A percentile compares a stretch with the other conserved stretches of the same genome.
Evolutionary conservation across 495 filamentous ascomycete genomes (phyloP).

Genomic region (Aspergillus diversus): DNA sequence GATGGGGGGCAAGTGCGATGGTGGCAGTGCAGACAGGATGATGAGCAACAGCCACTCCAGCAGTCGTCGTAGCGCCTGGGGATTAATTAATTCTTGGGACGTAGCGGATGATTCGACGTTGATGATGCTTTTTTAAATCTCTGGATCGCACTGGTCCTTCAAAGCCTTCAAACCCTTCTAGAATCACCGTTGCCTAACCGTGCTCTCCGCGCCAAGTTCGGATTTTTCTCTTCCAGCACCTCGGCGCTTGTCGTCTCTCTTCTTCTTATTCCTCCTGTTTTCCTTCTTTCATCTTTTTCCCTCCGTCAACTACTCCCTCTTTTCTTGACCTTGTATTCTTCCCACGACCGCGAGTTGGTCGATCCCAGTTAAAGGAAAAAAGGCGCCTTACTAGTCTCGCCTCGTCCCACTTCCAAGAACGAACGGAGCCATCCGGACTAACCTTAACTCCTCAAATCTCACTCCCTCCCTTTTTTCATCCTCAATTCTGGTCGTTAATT

Average conservation of each 20-base stretch:
- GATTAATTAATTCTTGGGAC: background rate
- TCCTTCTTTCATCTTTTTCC: background rate
- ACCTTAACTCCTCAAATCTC: background rate
- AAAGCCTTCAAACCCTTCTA: background rate
- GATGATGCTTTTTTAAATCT: background rate
- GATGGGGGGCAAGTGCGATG: background rate
- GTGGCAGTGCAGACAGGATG: background rate
- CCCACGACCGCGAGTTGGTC: too few species aligned
- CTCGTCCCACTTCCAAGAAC: too few species aligned
- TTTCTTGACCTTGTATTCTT: too few species aligned
- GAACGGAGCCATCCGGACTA: too few species aligned
- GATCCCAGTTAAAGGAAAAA: too few species aligned
- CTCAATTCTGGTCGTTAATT: background rate
- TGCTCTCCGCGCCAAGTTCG: conserved; percentile 22
- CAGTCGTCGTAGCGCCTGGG: background rate
- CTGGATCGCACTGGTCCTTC: background rate
- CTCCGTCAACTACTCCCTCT: background rate
- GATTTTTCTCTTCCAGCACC: conserved; percentile 6
- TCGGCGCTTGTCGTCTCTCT: conserved; percentile 1
- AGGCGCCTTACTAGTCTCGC: too few species aligned
- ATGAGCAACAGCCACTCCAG: background rate
- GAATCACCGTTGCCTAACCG: conserved; percentile 21
- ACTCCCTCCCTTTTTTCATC: conserved; percentile 1
- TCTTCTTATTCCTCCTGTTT: conserved; percentile 3
- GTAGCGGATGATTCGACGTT: background rate